These are phyloP conservation scores for Cercophora scortea DNA, from an alignment of 495 filamentous ascomycete species.

Conservation along the genomic window DNA sequence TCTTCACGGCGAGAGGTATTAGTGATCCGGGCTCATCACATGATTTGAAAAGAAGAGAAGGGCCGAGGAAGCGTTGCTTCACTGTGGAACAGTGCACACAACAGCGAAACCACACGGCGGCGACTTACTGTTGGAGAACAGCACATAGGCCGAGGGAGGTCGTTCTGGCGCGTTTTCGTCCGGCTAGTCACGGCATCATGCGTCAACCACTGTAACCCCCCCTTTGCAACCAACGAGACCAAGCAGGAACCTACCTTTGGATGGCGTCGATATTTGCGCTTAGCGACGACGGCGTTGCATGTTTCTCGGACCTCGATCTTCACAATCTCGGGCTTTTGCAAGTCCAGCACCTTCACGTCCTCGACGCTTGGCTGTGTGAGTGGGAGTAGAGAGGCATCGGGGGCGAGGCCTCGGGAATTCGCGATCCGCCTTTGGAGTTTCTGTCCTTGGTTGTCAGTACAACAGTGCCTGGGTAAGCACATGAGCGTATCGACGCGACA, in stretches of 20 bases:
- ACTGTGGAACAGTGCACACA: neutral
- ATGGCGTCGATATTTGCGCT: slow-evolving; percentile 71
- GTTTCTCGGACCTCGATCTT: slow-evolving; percentile 29
- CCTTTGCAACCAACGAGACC: neutral
- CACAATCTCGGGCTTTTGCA: slow-evolving; percentile 18
- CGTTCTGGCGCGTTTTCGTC: slow-evolving; percentile 73
- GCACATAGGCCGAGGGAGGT: slow-evolving; percentile 72
- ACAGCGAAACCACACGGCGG: neutral
- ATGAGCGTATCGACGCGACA: no score
- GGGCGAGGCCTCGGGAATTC: slow-evolving; percentile 50
- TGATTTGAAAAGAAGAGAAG: no score
- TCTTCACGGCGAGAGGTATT: slow-evolving; percentile 31
- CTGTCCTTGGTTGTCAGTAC: slow-evolving; percentile 17
- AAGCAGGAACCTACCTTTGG: slow-evolving; percentile 52
- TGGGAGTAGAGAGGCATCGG: slow-evolving; percentile 34
- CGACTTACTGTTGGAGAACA: slow-evolving; percentile 71
- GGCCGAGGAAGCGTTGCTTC: no score
- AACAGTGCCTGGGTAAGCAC: no score
- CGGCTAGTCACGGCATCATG: slow-evolving; percentile 32
- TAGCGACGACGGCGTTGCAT: slow-evolving; percentile 26
- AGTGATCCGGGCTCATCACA: neutral
- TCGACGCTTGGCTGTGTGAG: slow-evolving; percentile 30
- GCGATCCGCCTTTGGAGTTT: slow-evolving; percentile 46
- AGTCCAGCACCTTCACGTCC: slow-evolving; percentile 23
- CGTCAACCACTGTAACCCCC: neutral